Conservation (phyloP, 345 rosid species). For the Populus euphratica region DNA sequence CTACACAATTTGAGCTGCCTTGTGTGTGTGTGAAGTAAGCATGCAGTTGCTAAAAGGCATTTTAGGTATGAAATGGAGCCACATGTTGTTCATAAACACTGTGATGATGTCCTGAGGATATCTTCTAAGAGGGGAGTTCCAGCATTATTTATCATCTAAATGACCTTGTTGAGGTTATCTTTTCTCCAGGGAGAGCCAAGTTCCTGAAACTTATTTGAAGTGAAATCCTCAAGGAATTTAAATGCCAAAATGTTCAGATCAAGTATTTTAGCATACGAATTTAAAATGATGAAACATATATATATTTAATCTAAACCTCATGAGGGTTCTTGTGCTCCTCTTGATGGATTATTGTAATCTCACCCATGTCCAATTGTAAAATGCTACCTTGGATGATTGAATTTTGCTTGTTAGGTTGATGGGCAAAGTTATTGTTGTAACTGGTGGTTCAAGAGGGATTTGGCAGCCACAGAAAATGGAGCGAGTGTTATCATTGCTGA, state of each 20-base stretch:
- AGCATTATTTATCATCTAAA: no score
- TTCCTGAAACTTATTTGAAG: not conserved
- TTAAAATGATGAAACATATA: not conserved
- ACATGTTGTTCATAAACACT: no score
- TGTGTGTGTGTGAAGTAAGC: no score
- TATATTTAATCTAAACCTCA: not conserved
- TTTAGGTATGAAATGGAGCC: no score
- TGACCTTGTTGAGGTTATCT: not conserved
- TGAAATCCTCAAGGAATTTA: not conserved
- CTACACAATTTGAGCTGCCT: no score
- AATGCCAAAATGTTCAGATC: not conserved
- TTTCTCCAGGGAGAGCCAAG: not conserved
- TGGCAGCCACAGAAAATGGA: slow-evolving; percentile 77
- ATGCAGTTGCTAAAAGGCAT: no score
- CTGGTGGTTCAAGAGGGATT: slow-evolving; percentile 87
- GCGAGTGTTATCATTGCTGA: slow-evolving; percentile 72
- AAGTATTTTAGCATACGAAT: no score
- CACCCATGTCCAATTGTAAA: not conserved
- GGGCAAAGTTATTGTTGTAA: slow-evolving; percentile 66
- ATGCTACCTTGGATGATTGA: not conserved
- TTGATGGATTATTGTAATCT: not conserved
- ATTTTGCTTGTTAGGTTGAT: slow-evolving; percentile 28
- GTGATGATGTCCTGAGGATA: not conserved
- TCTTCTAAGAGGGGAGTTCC: slow-evolving; percentile 21
- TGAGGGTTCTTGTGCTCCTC: not conserved